Conservation (phyloP, 2,329 filamentous ascomycete genomes). For the Xylariaceae sp. region DNA sequence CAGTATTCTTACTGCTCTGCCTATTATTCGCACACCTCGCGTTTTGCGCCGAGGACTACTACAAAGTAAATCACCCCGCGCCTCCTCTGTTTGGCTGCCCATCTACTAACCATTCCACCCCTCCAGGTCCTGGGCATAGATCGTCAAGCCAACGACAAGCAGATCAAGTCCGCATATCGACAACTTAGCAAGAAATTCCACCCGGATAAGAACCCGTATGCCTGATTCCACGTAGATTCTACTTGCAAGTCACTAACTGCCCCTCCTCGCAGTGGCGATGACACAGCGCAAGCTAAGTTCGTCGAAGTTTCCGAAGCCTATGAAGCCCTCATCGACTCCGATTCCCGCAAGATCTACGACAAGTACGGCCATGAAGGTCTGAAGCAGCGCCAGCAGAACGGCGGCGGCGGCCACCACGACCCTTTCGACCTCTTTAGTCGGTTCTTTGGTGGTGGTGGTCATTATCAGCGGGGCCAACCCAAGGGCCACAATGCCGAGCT, state of each 20-base stretch:
- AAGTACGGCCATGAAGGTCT: slow-evolving; percentile 89
- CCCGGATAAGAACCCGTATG: slow-evolving; percentile 95
- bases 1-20: slow-evolving; percentile 49
- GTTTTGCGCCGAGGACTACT: slow-evolving; percentile 67
- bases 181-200: slow-evolving; percentile 92
- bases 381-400: slow-evolving; percentile 72
- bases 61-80: slow-evolving; percentile 55
- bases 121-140: slow-evolving; percentile 72
- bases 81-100: neutral
- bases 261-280: slow-evolving; percentile 58
- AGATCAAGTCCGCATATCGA: slow-evolving; percentile 92
- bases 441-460: slow-evolving; percentile 90
- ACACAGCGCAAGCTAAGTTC: slow-evolving; percentile 82
- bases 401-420: slow-evolving; percentile 64
- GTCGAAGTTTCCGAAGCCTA: slow-evolving; percentile 94
- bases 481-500: slow-evolving; percentile 88
- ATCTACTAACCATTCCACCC: slow-evolving; percentile 2
- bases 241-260: slow-evolving; percentile 8
- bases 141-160: slow-evolving; percentile 73
- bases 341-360: slow-evolving; percentile 87
- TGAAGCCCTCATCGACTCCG: slow-evolving; percentile 77
- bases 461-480: slow-evolving; percentile 72
- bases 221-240: slow-evolving; percentile 13
- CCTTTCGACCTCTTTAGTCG: slow-evolving; percentile 95
- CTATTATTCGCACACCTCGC: slow-evolving; percentile 48